Evolutionary conservation across 768 basidiomycete genomes (phyloP).

Genomic region (Auricularia cornea): DNA sequence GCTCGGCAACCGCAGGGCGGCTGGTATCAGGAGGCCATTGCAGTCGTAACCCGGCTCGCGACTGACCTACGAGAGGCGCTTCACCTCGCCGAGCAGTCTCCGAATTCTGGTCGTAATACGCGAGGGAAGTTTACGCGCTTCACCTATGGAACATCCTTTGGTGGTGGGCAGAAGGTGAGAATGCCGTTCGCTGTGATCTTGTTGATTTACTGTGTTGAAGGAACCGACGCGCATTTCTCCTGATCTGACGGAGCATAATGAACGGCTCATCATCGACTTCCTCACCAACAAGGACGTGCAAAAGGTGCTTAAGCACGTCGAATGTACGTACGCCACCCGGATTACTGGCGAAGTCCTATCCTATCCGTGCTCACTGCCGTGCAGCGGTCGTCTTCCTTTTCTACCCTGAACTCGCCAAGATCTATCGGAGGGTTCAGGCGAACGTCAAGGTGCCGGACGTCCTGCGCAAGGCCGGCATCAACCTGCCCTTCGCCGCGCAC

Average conservation of each 20-base stretch:
- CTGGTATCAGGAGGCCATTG: too few relatives aligned
- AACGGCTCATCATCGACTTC: not conserved
- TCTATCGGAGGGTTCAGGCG: not conserved
- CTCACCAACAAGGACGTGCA: not conserved
- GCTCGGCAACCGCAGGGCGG: too few relatives aligned
- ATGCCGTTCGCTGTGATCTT: not conserved
- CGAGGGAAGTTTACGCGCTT: not conserved
- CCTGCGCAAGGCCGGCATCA: not conserved
- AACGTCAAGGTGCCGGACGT: not conserved
- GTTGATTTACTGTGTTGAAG: not conserved
- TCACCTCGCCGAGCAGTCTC: not conserved
- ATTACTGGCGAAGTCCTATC: not conserved
- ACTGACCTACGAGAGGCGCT: too few relatives aligned
- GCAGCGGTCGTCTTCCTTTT: not conserved
- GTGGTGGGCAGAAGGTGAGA: not conserved
- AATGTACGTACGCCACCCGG: not conserved
- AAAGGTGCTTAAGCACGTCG: not conserved
- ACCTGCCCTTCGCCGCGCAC: constrained; percentile 19
- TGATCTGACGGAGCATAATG: not conserved
- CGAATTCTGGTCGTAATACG: not conserved
- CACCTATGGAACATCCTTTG: not conserved
- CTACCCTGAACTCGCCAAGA: not conserved
- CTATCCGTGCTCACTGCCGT: not conserved
- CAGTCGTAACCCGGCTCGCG: too few relatives aligned
- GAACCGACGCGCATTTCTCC: not conserved